Base-by-base conservation (phyloP, 495 filamentous ascomycete genomes). In the Tuber borchii region DNA sequence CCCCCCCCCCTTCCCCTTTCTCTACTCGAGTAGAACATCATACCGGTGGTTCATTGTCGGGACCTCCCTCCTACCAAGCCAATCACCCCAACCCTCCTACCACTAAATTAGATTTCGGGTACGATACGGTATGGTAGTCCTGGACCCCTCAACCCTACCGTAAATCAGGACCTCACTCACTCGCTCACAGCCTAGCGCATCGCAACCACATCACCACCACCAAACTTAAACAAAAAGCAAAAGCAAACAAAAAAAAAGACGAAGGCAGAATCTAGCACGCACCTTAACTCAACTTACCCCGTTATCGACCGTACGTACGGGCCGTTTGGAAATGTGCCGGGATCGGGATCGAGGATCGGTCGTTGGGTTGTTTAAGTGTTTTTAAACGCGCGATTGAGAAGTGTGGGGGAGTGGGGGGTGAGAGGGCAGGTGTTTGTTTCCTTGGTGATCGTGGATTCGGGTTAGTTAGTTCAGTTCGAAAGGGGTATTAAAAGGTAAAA, bases 321-420 rank as follows among this genome's bases (percentile, higher is more conserved):
- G 51, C 51, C 51, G 51, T 61, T 61, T 61, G n/a, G 51, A 61
- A 61, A 61, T 61, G 51, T 31, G 51, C 51, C n/a, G n/a, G n/a
- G 51, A 61, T 61, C 51, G 51, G 51, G 51, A 61, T 61, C 51
- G 51, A 12, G 51, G 51, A 61, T 61, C 51, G 51, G 51, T 31
- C 51, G 51, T 10, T 61, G 51, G 51, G 51, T 31, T 61, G 48
- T 61, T 14, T 14, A 31, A n/a, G 51, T 31, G 51, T 56, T 31
- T 61, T 31, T 31, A 6, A 26, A 4, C 31, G n/a, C n/a, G n/a
- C n/a, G 8, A 31, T 31, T 61, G 51, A 10, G 51, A n/a, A 16
- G n/a, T 14, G 51, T 61, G 51, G 34, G 34, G 34, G 34, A n/a
- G n/a, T 61, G 51, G 51, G 51, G n/a, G 51, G 1, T 39, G 37